These are phyloP conservation scores for Aspergillus baeticus DNA, from an alignment of 495 filamentous ascomycete genomes.

Conservation along the genomic window DNA sequence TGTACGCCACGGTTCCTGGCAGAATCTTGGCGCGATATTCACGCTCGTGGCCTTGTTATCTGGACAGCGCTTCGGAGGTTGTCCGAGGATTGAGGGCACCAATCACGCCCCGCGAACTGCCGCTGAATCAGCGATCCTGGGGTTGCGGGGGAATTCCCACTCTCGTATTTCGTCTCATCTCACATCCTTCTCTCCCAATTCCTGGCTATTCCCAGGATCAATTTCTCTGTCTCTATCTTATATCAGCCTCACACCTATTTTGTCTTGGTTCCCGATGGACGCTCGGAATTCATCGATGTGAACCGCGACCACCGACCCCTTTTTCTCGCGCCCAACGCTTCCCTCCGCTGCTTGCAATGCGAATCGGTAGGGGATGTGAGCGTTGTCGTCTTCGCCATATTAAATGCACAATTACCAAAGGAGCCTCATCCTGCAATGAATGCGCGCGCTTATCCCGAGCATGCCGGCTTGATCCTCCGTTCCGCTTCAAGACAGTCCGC, in stretches of 20 bases:
- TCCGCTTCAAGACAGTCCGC: constrained; percentile 37
- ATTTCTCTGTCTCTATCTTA: neutral
- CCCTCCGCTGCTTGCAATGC: constrained; percentile 26
- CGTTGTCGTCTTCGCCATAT: constrained; percentile 43
- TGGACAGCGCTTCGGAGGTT: neutral
- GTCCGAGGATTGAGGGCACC: neutral
- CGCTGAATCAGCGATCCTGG: neutral
- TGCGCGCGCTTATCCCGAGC: constrained; percentile 31
- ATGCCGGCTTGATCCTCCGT: constrained; percentile 37
- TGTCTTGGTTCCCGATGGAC: too few relatives aligned
- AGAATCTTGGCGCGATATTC: too few relatives aligned
- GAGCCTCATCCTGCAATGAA: constrained; percentile 31
- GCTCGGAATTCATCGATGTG: neutral
- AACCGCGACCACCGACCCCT: neutral
- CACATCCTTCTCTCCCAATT: neutral
- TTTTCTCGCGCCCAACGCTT: neutral
- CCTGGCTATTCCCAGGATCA: neutral
- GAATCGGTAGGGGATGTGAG: constrained; percentile 40
- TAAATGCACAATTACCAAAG: constrained; percentile 31
- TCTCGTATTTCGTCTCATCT: neutral
- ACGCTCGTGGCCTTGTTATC: too few relatives aligned
- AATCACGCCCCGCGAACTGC: neutral
- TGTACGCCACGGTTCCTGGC: too few relatives aligned
- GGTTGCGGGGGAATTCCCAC: neutral
- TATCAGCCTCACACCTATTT: neutral